Evolutionary conservation across 768 basidiomycete species (phyloP).

Genomic region (Russula ochroleuca): DNA sequence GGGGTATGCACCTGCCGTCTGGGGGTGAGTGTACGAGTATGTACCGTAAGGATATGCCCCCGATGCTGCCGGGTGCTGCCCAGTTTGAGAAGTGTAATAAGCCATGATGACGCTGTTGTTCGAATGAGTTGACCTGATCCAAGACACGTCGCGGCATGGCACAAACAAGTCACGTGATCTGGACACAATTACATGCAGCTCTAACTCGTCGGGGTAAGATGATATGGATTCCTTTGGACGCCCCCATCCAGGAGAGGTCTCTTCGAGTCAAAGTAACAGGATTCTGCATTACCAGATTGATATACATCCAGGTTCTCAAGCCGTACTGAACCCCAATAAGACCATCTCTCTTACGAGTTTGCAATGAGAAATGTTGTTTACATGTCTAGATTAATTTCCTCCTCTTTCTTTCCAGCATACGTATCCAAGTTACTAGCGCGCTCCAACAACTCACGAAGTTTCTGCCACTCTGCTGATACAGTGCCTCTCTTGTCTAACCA

Average conservation of each 20-base stretch:
- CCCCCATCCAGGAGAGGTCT: too few relatives aligned
- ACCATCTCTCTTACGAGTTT: too few relatives aligned
- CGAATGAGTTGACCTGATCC: too few relatives aligned
- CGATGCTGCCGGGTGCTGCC: conserved; percentile 37
- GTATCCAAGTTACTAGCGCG: conserved; percentile 61
- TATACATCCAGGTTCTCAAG: too few relatives aligned
- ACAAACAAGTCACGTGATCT: not conserved
- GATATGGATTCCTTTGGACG: too few relatives aligned
- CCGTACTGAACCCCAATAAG: too few relatives aligned
- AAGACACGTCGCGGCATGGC: not conserved
- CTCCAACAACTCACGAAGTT: conserved; percentile 69
- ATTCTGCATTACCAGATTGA: too few relatives aligned
- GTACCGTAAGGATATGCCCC: conserved; percentile 63
- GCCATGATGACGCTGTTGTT: conserved; percentile 31
- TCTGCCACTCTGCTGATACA: conserved; percentile 67
- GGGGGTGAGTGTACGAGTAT: conserved; percentile 39
- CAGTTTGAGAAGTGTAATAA: conserved; percentile 32
- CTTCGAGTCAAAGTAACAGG: too few relatives aligned
- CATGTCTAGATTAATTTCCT: conserved; percentile 28
- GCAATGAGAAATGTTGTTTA: not conserved
- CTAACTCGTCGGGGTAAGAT: too few relatives aligned
- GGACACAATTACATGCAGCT: too few relatives aligned
- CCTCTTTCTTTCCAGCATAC: conserved; percentile 45
- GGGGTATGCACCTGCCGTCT: conserved; percentile 47
- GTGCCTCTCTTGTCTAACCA: conserved; percentile 71